phyloP scores from a whole-genome alignment of 1,139 yeast species.

The Saccharomyces hybrid region DNA sequence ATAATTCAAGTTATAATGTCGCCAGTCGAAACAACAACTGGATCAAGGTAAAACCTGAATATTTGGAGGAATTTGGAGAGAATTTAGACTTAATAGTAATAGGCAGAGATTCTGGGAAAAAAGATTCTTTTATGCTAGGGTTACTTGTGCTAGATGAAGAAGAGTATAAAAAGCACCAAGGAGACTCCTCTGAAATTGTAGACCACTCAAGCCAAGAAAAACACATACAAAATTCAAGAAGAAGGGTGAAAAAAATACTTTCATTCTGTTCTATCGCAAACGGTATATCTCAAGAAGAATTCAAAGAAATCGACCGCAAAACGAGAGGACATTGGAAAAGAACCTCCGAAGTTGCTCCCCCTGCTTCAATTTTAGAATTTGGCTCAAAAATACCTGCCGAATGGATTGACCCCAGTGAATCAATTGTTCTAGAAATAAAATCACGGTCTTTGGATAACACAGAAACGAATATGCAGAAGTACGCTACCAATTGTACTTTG shows the following conservation, averaged over 20 bases:
- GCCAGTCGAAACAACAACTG: constrained; percentile 58
- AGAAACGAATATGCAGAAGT: constrained; percentile 38
- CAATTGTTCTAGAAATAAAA: constrained; percentile 77
- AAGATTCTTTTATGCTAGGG: constrained; percentile 73
- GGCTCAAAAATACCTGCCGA: constrained; percentile 57
- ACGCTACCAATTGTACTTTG: constrained; percentile 61
- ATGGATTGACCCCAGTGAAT: constrained; percentile 76
- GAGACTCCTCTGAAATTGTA: constrained; percentile 14
- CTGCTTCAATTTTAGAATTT: constrained; percentile 40
- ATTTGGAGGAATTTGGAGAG: constrained; percentile 78
- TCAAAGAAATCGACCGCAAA: constrained; percentile 47
- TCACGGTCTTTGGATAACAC: constrained; percentile 64
- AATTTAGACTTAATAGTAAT: constrained; percentile 72
- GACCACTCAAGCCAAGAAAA: constrained; percentile 6
- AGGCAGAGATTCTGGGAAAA: constrained; percentile 69
- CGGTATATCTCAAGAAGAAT: constrained; percentile 66
- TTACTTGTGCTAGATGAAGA: constrained; percentile 38
- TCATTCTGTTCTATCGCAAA: constrained; percentile 80
- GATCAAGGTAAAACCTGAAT: constrained; percentile 90
- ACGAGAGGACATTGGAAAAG: constrained; percentile 60
- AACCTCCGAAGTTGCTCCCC: constrained; percentile 35
- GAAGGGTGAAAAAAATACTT: constrained; percentile 33
- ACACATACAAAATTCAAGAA: constrained; percentile 2
- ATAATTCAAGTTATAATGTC: constrained; percentile 50
- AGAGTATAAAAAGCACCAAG: constrained; percentile 7